phyloP scores from a whole-genome alignment of 2,329 filamentous ascomycete genomes.

The Fusarium marasasianum region DNA sequence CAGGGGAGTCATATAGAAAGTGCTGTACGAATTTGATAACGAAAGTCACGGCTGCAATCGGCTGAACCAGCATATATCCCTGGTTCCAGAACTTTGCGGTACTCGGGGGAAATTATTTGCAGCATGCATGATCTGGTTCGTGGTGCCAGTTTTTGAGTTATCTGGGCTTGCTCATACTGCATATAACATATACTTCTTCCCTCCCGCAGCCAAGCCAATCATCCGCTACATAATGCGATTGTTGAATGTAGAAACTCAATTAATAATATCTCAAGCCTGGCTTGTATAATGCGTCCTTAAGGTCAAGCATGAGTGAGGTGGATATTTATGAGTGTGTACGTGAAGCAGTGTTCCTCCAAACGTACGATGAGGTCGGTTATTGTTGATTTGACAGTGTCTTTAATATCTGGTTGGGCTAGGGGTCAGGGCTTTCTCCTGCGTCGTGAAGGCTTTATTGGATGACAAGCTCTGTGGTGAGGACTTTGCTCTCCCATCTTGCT shows the following conservation, averaged over 20 bases:
- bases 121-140: background rate
- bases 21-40: constrained; percentile 36
- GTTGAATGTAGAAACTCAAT: constrained; percentile 30
- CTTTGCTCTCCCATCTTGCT: background rate
- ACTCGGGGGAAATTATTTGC: background rate
- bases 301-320: background rate
- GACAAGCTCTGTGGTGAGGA: background rate
- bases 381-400: background rate
- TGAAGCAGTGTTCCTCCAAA: background rate
- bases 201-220: constrained; percentile 1
- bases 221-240: background rate
- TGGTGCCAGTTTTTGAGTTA: constrained; percentile 3
- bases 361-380: background rate
- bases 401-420: background rate
- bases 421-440: background rate
- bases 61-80: constrained; percentile 23
- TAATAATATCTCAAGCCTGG: constrained; percentile 32
- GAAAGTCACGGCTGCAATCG: constrained; percentile 32
- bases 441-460: background rate
- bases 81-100: background rate
- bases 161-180: constrained; percentile 8
- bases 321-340: background rate
- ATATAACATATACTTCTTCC: constrained; percentile 1
- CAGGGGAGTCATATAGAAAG: constrained; percentile 30
- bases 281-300: background rate